Percentiles rank a stretch among this genome's conserved stretches.
Conservation (phyloP, 1,284 basidiomycete species). For the Butyriboletus appendiculatus region DNA sequence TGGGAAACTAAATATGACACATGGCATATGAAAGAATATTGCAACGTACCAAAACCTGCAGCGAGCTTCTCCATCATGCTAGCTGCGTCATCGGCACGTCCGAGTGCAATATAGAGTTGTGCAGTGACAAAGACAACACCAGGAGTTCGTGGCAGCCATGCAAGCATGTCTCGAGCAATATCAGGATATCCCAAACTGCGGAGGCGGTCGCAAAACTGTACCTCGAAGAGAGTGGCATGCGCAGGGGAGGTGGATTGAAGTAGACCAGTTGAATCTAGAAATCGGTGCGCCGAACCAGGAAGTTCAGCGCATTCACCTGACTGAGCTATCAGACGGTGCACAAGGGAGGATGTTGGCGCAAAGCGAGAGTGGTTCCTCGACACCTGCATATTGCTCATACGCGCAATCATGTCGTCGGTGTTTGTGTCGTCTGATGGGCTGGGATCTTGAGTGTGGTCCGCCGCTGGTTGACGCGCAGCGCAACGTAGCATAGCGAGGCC, state of each 20-base stretch:
- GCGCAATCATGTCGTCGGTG: slow-evolving; percentile 65
- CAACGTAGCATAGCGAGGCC: slow-evolving; percentile 68
- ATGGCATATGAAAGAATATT: not conserved
- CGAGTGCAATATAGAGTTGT: slow-evolving; percentile 67
- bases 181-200: slow-evolving; percentile 65
- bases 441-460: slow-evolving; percentile 38
- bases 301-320: slow-evolving; percentile 46
- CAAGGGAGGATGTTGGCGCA: slow-evolving; percentile 63
- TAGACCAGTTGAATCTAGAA: slow-evolving; percentile 65
- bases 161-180: slow-evolving; percentile 63
- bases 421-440: slow-evolving; percentile 34
- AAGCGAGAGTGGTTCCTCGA: slow-evolving; percentile 50
- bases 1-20: slow-evolving; percentile 31
- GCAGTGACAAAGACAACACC: slow-evolving; percentile 76
- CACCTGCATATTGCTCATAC: slow-evolving; percentile 72
- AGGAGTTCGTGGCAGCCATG: slow-evolving; percentile 75
- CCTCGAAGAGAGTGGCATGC: slow-evolving; percentile 65
- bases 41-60: slow-evolving; percentile 65
- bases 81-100: slow-evolving; percentile 74
- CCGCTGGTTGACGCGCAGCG: slow-evolving; percentile 58
- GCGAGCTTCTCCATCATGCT: slow-evolving; percentile 74
- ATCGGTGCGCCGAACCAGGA: slow-evolving; percentile 63
- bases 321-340: slow-evolving; percentile 67
- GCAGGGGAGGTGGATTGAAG: slow-evolving; percentile 65
- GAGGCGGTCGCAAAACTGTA: slow-evolving; percentile 70